Conservation (phyloP, 164 flowering plant genomes). For the Chloranthus sessilifolius region DNA sequence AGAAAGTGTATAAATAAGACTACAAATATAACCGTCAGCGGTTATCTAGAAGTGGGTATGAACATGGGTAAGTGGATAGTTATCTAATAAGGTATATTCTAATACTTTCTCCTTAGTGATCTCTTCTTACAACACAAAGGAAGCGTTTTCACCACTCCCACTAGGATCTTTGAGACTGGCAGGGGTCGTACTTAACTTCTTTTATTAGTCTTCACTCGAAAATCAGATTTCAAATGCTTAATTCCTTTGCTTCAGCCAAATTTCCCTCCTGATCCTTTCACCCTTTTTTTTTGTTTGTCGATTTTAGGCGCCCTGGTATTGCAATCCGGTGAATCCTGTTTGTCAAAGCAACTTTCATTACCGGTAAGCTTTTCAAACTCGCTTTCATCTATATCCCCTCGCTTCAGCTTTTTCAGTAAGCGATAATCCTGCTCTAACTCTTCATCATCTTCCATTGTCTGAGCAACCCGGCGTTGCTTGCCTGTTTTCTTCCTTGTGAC, state of each 20-base stretch:
- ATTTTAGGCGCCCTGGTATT: not conserved
- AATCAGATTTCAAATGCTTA: conserved; percentile 3
- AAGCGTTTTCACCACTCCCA: too few species aligned
- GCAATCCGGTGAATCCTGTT: conserved; percentile 8
- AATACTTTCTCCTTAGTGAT: too few species aligned
- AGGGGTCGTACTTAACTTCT: too few species aligned
- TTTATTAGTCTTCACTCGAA: not conserved
- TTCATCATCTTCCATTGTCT: conserved; percentile 68
- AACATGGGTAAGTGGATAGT: too few species aligned
- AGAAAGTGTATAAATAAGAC: too few species aligned
- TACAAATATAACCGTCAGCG: too few species aligned
- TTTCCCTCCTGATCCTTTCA: conserved; percentile 1
- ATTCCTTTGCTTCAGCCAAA: not conserved
- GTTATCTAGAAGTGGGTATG: too few species aligned
- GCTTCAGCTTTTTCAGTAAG: conserved; percentile 74
- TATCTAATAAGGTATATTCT: too few species aligned
- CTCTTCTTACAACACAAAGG: too few species aligned
- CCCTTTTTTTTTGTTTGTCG: not conserved
- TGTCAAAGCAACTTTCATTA: conserved; percentile 47
- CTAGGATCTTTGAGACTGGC: too few species aligned
- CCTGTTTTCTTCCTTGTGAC: conserved; percentile 71
- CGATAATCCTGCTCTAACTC: conserved; percentile 80
- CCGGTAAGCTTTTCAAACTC: conserved; percentile 80
- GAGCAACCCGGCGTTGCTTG: conserved; percentile 71
- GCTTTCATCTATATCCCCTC: conserved; percentile 64